Evolutionary conservation across 2,329 filamentous ascomycete species (phyloP).

Genomic region (Sphaceloma murrayae): DNA sequence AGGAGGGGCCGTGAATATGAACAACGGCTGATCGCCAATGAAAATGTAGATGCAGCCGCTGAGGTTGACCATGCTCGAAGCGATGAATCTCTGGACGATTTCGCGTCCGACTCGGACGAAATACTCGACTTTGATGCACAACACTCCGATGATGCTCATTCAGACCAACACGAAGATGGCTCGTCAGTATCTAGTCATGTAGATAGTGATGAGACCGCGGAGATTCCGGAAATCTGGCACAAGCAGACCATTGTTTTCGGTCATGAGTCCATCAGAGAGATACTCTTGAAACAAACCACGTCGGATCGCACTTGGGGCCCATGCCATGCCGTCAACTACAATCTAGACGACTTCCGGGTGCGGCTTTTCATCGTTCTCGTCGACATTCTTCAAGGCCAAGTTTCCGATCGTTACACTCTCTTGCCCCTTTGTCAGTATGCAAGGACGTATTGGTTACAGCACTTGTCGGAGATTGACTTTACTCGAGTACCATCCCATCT

Average conservation of each 20-base stretch:
- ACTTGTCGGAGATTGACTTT: background rate
- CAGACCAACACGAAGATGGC: no score
- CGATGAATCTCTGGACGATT: background rate
- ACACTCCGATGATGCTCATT: no score
- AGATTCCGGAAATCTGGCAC: background rate
- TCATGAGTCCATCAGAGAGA: background rate
- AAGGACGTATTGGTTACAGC: background rate
- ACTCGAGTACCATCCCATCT: background rate
- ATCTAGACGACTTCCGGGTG: background rate
- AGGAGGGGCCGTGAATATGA: no score
- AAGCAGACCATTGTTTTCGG: constrained; percentile 2
- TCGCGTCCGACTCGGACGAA: background rate
- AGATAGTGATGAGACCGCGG: background rate
- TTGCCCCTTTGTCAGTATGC: background rate
- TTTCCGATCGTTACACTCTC: background rate
- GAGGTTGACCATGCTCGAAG: background rate
- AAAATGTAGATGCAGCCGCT: background rate
- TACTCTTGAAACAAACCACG: background rate
- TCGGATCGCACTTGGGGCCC: background rate
- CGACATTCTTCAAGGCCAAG: background rate
- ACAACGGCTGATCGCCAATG: no score
- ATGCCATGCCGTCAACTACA: background rate
- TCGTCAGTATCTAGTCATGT: no score
- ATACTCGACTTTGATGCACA: background rate
- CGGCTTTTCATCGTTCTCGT: background rate